Conservation (phyloP, 2,329 filamentous ascomycete species). For the Fusarium pseudograminearum region DNA sequence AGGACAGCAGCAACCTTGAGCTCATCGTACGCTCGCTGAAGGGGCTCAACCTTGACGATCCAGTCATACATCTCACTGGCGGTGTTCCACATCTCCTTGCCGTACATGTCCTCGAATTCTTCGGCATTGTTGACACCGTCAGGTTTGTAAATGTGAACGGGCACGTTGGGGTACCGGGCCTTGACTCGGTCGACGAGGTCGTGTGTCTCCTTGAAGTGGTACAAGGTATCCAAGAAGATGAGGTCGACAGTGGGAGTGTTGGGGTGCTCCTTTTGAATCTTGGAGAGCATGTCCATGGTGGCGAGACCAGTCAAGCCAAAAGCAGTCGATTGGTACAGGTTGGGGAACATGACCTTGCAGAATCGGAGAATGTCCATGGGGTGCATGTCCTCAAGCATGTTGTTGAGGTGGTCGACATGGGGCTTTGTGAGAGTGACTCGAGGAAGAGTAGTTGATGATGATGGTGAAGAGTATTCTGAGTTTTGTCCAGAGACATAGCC, state of each 20-base stretch:
- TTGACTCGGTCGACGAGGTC: conserved; percentile 79
- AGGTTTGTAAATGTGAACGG: conserved; percentile 91
- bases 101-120: conserved; percentile 86
- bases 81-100: conserved; percentile 84
- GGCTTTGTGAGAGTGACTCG: conserved; percentile 86
- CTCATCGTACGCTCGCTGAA: conserved; percentile 88
- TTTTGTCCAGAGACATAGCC: conserved; percentile 77
- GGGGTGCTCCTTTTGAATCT: conserved; percentile 73
- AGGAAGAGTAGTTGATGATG: conserved; percentile 64
- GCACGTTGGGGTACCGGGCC: conserved; percentile 80
- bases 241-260: conserved; percentile 71
- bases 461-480: conserved; percentile 56
- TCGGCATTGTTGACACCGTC: conserved; percentile 76
- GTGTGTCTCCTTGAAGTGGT: conserved; percentile 84
- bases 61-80: conserved; percentile 95
- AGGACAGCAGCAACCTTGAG: conserved; percentile 90
- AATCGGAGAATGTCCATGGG: conserved; percentile 93
- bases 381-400: conserved; percentile 86
- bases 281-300: conserved; percentile 87
- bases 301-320: conserved; percentile 85
- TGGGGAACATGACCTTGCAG: conserved; percentile 90
- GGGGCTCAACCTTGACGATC: conserved; percentile 96
- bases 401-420: conserved; percentile 91
- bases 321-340: conserved; percentile 87
- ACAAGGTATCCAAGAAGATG: conserved; percentile 86